Percentiles rank a stretch among this genome's conserved stretches.
Evolutionary conservation across 2,329 filamentous ascomycete genomes (phyloP).

Genomic region (Exophiala oligosperma): DNA sequence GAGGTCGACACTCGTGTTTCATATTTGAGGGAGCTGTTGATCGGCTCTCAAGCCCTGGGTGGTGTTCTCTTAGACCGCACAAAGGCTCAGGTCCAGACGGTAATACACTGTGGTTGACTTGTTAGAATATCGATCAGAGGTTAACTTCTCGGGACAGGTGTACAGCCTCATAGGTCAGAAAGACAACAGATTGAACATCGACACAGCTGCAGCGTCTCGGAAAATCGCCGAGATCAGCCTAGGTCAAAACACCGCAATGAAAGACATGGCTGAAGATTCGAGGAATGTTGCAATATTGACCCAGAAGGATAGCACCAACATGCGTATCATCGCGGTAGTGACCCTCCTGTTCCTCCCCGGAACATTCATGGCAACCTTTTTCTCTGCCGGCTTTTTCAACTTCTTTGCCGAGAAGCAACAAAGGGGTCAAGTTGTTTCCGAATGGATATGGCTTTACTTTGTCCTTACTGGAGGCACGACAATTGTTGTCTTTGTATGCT

Average conservation of each 20-base stretch:
- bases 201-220: constrained; percentile 13
- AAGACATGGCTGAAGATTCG: constrained; percentile 16
- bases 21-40: constrained; percentile 16
- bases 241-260: constrained; percentile 13
- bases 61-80: constrained; percentile 11
- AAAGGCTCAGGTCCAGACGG: constrained; percentile 20
- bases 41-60: constrained; percentile 10
- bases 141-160: constrained; percentile 3
- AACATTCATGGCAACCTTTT: constrained; percentile 39
- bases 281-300: constrained; percentile 20
- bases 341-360: constrained; percentile 45
- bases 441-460: constrained; percentile 20
- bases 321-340: constrained; percentile 42
- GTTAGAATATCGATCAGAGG: too few relatives aligned
- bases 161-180: constrained; percentile 22
- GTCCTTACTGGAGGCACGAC: constrained; percentile 9
- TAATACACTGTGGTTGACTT: not conserved
- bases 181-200: constrained; percentile 20
- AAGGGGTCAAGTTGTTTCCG: constrained; percentile 12
- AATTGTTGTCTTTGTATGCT: constrained; percentile 7
- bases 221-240: constrained; percentile 11
- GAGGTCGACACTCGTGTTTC: constrained; percentile 3
- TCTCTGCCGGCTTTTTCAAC: constrained; percentile 16
- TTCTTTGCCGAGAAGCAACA: constrained; percentile 7
- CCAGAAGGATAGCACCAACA: constrained; percentile 36